Base-by-base conservation (phyloP, 164 flowering plant genomes). In the Chloranthus sessilifolius region DNA sequence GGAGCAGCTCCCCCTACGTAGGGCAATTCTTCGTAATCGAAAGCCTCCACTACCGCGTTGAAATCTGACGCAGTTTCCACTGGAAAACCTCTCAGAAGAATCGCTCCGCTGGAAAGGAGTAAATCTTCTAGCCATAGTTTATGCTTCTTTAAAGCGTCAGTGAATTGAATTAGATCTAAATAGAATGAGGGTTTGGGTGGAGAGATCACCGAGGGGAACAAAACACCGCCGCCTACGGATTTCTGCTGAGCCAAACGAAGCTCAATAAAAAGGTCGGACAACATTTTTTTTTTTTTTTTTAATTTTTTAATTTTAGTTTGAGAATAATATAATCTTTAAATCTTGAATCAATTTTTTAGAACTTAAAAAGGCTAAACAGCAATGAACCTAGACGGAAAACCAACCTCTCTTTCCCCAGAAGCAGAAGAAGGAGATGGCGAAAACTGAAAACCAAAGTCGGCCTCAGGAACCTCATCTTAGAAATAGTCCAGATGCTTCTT, bases 1-100 rank as follows among this genome's bases (percentile, higher is more conserved):
- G 88, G 89, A 16, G 95, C 95, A 26, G 89, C 86, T 22, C 96
- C 96, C 31, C 98, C 98, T 8, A 83, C 82, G 56, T 87, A 91
- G 1, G 95, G 92, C 31, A 85, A 60, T 62, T 91, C 98, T 19
- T 75, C 83, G 64, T 59, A 87, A 2, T 92, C 95, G 50, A 88
- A 88, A 5, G 98, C 83, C 57, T 87, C 90, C 7, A 91, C 96
- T 51, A 85, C 80, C 60, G 65, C 74, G 71, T 88, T 83, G 77
- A 91, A 88, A 38, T 83, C 86, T 0, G 75, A 54, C n/a, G 96
- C 83, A 0, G 85, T 55, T 0, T 33, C 26, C 0, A 79, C 70
- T 1, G 77, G 77, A 41, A 91, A 88, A n/a, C 86, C 92, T 27
- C 92, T 67, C 24, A 91, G 56, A 16, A 91, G 80, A 25, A 91